Conservation (phyloP, 805 yeast species). For the Lachancea sp. region DNA sequence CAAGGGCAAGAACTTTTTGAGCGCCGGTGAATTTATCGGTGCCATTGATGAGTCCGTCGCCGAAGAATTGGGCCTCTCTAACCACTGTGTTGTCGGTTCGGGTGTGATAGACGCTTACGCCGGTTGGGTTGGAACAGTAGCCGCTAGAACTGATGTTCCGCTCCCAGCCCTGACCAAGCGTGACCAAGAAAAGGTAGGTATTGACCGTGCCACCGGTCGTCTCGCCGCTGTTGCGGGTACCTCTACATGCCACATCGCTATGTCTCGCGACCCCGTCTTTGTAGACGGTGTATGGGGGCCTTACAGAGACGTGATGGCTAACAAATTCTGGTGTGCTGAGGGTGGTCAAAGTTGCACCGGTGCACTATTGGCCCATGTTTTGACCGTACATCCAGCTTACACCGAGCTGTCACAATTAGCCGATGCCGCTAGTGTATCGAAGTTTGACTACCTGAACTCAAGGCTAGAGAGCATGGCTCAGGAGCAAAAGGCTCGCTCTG, state of each 20-base stretch:
- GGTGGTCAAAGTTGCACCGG: conserved; percentile 99
- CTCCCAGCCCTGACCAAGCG: conserved; percentile 47
- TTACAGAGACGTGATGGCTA: conserved; percentile 86
- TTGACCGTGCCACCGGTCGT: conserved; percentile 68
- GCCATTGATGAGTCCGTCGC: conserved; percentile 62
- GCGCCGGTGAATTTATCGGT: conserved; percentile 90
- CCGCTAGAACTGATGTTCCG: conserved; percentile 65
- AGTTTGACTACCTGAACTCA: conserved; percentile 77
- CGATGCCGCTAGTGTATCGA: conserved; percentile 60
- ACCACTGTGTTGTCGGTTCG: conserved; percentile 78
- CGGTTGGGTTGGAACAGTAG: conserved; percentile 98
- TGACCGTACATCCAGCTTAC: conserved; percentile 84
- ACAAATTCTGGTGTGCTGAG: conserved; percentile 90
- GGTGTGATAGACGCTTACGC: conserved; percentile 98
- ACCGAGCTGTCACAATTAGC: conserved; percentile 62
- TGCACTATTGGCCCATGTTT: conserved; percentile 80
- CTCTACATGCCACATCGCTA: conserved; percentile 90
- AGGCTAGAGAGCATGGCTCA: conserved; percentile 60
- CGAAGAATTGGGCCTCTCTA: conserved; percentile 72
- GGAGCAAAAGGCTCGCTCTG: conserved; percentile 56
- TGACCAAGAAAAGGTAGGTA: conserved; percentile 41
- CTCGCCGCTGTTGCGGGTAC: conserved; percentile 98
- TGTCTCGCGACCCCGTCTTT: conserved; percentile 77
- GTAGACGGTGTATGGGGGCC: conserved; percentile 99
- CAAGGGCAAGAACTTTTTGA: conserved; percentile 42